Base-by-base conservation (phyloP, 2,329 filamentous ascomycete genomes). In the Pyricularia pennisetigena region DNA sequence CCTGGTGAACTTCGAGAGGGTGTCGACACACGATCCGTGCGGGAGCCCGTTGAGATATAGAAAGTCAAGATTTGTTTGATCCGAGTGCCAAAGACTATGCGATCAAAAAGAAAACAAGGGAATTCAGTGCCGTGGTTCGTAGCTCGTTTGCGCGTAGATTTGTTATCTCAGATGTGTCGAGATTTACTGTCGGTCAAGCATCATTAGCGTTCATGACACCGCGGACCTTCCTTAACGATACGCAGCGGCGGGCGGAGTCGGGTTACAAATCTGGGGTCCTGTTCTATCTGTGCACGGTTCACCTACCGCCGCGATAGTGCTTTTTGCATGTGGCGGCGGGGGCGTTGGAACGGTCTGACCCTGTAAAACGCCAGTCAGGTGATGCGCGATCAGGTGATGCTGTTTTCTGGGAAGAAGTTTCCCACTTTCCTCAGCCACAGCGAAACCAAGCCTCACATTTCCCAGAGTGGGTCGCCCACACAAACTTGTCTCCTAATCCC, bases 401-500 rank as follows among this genome's bases (percentile, higher is more conserved):
- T 14, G 16, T 20, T 8, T 28, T 4, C 26, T 20, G 5, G 26
- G 5, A 62, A 4, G 2, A n/a, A n/a, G 20, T 54, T n/a, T 20
- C 20, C 41, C 41, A 54, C 41, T 28, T 16, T 28, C 59, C 28
- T 28, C 59, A 62, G 59, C 59, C 59, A 62, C 59, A 62, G 59
- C 26, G 20, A 28, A 4, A 62, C 26, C 59, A 62, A 62, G 59
- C 59, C 59, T 62, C 59, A 62, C 5, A 28, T 61, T 29, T 26
- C 3, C 57, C 26, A 30, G 29, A 62, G 14, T 26, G 24, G 59
- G 59, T 28, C 28, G 59, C 59, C 23, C 64, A 54, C 64, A 49
- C 64, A 35, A 49, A 65, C 64, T 49, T 65, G 64, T 35, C 64
- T 66, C 30, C 30, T 41, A 49, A 66, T 41, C 64, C 64, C 35